These are phyloP conservation scores for Boletus speciosus DNA, from an alignment of 768 basidiomycete genomes.

Conservation along the genomic window DNA sequence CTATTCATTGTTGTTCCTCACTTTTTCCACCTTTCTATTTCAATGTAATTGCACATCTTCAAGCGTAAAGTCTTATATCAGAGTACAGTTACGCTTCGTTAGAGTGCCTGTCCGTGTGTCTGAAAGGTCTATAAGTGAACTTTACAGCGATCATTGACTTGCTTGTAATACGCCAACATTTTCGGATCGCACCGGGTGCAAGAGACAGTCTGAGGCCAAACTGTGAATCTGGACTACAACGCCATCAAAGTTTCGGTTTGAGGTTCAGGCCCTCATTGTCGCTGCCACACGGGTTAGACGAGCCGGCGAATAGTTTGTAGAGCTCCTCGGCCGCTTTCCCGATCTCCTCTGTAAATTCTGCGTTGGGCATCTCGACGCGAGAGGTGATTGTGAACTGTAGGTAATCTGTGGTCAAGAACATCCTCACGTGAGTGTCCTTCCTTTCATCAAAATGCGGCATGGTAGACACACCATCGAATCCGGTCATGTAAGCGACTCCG, in stretches of 20 bases:
- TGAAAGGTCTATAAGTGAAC: background rate
- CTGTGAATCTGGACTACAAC: background rate
- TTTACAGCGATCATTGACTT: background rate
- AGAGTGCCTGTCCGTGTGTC: background rate
- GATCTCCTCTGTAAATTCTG: constrained; percentile 69
- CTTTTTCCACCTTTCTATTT: background rate
- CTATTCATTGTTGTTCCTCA: background rate
- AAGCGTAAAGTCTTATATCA: constrained; percentile 4
- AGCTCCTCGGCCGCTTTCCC: constrained; percentile 62
- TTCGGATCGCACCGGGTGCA: background rate
- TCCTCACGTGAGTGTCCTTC: constrained; percentile 1
- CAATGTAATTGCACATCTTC: constrained; percentile 9
- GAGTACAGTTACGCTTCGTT: constrained; percentile 3
- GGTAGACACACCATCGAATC: constrained; percentile 58
- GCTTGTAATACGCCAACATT: background rate
- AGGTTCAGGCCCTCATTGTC: background rate
- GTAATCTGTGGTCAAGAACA: constrained; percentile 45
- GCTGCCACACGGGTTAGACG: background rate
- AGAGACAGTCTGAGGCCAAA: too few relatives aligned
- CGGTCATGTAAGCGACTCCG: constrained; percentile 94
- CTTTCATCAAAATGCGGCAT: background rate
- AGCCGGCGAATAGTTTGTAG: constrained; percentile 48
- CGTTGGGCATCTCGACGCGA: constrained; percentile 78
- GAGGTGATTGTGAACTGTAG: constrained; percentile 89
- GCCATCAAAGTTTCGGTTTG: constrained; percentile 20